A percentile compares a stretch with the other conserved stretches of the same genome.
phyloP scores from a whole-genome alignment of 2,329 filamentous ascomycete genomes.

The Pseudogymnoascus sp. region DNA sequence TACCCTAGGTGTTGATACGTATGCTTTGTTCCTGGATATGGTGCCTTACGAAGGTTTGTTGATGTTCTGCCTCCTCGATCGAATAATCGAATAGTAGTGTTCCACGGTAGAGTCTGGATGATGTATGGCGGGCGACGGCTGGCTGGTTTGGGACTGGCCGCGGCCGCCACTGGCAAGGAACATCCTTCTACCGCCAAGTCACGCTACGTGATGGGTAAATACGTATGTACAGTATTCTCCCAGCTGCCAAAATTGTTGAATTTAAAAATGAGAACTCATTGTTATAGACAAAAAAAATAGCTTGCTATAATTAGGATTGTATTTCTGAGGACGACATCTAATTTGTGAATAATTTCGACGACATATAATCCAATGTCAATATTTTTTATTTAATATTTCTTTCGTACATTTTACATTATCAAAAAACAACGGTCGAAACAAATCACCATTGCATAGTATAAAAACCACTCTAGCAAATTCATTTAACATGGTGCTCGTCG shows the following conservation, averaged over 20 bases:
- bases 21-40: conserved; percentile 3
- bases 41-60: neutral
- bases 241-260: neutral
- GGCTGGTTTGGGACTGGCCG: conserved; percentile 1
- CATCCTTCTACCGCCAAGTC: conserved; percentile 2
- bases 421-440: neutral
- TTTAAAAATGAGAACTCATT: neutral
- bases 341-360: neutral
- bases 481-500: neutral
- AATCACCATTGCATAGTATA: neutral
- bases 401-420: neutral
- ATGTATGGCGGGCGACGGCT: neutral
- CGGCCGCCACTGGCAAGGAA: neutral
- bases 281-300: neutral
- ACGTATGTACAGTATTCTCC: neutral
- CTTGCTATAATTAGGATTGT: neutral
- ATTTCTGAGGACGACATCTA: neutral
- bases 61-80: neutral
- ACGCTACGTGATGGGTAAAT: neutral
- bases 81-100: neutral
- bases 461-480: neutral
- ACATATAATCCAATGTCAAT: neutral
- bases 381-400: neutral
- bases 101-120: conserved; percentile 2
- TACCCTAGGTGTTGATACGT: neutral